These are phyloP conservation scores for Podaxis pistillaris DNA, from an alignment of 768 basidiomycete genomes.

Conservation along the genomic window DNA sequence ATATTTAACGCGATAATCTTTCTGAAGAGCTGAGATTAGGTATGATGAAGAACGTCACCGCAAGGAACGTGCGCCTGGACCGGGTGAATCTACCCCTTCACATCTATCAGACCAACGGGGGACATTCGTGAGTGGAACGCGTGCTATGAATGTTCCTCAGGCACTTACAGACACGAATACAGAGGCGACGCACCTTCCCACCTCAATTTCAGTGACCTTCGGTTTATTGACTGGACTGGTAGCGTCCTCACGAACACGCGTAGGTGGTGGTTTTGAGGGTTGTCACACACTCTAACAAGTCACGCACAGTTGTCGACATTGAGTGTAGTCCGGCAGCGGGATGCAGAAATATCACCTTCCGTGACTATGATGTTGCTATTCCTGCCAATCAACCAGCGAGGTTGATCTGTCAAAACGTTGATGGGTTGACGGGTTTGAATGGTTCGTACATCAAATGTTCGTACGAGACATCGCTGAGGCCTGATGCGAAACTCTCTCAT, in stretches of 20 bases:
- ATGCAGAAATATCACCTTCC: constrained; percentile 43
- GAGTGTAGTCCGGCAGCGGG: constrained; percentile 48
- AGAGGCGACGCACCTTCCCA: constrained; percentile 34
- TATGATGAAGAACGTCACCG: constrained; percentile 42
- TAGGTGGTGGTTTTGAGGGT: not conserved
- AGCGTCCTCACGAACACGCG: constrained; percentile 40
- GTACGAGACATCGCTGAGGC: not conserved
- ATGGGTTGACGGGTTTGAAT: constrained; percentile 33
- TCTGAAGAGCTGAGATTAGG: constrained; percentile 28
- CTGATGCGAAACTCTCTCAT: not conserved
- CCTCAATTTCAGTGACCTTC: constrained; percentile 45
- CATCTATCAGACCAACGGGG: constrained; percentile 13
- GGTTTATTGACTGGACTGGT: constrained; percentile 48
- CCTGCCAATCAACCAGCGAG: constrained; percentile 33
- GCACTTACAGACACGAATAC: constrained; percentile 33
- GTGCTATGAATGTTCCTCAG: not conserved
- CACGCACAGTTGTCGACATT: constrained; percentile 44
- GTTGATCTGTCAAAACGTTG: constrained; percentile 49
- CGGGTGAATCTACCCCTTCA: constrained; percentile 29
- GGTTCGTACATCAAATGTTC: constrained; percentile 24
- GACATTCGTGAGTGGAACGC: constrained; percentile 11
- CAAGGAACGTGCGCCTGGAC: constrained; percentile 43
- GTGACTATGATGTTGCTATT: constrained; percentile 36
- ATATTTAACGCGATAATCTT: not conserved
- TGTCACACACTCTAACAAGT: not conserved